These are phyloP conservation scores for Penicillium macrosclerotiorum DNA, from an alignment of 495 filamentous ascomycete species.

Conservation along the genomic window DNA sequence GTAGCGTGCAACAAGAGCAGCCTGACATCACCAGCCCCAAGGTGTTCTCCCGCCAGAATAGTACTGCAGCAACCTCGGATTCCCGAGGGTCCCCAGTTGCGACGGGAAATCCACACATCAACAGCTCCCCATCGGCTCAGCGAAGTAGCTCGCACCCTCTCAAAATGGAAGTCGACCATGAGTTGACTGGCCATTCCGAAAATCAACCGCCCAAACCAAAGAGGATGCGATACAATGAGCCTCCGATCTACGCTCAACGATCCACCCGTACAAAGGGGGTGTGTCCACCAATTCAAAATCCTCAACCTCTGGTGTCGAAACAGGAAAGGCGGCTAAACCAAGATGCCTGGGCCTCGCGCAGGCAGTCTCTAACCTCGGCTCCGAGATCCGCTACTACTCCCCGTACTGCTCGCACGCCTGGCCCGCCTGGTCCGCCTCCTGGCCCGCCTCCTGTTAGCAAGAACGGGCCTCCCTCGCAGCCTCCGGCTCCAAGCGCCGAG, in stretches of 20 bases:
- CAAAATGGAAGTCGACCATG: conserved; percentile 27
- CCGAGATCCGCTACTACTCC: conserved; percentile 18
- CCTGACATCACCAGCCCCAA: conserved; percentile 47
- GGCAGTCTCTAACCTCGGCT: conserved; percentile 23
- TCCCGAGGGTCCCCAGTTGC: conserved; percentile 16
- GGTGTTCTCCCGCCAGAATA: conserved; percentile 36
- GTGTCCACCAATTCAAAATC: conserved; percentile 38
- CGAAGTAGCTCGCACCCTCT: conserved; percentile 15
- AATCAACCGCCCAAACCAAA: conserved; percentile 34
- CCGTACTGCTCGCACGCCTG: conserved; percentile 20
- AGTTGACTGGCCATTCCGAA: conserved; percentile 15
- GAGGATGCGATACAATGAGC: conserved; percentile 42
- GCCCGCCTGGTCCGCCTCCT: conserved; percentile 7
- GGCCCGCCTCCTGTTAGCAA: not conserved
- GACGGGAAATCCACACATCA: conserved; percentile 22
- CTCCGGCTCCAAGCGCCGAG: conserved; percentile 1
- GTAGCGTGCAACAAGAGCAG: conserved; percentile 34
- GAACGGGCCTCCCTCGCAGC: conserved; percentile 5
- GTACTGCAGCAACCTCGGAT: conserved; percentile 17
- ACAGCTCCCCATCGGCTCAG: conserved; percentile 30
- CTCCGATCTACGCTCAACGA: conserved; percentile 47
- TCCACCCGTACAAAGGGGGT: conserved; percentile 35
- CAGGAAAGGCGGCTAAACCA: conserved; percentile 24
- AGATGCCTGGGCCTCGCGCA: conserved; percentile 27
- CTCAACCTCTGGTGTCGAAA: conserved; percentile 34